Conservation (phyloP, 345 rosid genomes). For the Stellera chamaejasme region DNA sequence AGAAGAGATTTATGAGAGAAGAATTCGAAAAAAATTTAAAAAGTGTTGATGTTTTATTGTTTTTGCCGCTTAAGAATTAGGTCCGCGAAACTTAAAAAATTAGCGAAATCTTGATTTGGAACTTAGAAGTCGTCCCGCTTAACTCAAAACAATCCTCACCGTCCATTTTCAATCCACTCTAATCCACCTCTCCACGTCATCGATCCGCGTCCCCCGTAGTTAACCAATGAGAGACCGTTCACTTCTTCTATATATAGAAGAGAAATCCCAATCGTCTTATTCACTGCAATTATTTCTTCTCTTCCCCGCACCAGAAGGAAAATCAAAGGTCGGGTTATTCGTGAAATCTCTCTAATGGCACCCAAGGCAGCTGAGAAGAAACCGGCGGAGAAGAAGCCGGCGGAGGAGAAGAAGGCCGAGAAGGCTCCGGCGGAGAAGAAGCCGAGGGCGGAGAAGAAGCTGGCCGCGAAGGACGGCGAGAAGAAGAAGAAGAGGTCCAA, state of each 20-base stretch:
- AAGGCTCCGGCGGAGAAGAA: constrained; percentile 32
- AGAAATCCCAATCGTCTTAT: neutral
- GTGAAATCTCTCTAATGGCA: constrained; percentile 15
- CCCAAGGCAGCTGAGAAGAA: constrained; percentile 36
- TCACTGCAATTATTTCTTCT: neutral
- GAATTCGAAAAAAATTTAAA: too few species aligned
- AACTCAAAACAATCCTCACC: constrained; percentile 15
- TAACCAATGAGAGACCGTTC: constrained; percentile 13
- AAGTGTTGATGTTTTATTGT: too few species aligned
- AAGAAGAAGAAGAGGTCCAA: constrained; percentile 29
- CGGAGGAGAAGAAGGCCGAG: constrained; percentile 17
- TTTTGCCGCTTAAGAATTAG: too few species aligned
- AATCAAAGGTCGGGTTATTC: too few species aligned
- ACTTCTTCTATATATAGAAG: constrained; percentile 5
- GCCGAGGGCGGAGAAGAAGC: constrained; percentile 27
- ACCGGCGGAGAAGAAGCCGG: constrained; percentile 22
- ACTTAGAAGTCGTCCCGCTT: too few species aligned
- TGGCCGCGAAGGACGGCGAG: constrained; percentile 22
- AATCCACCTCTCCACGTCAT: constrained; percentile 20
- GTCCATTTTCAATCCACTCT: constrained; percentile 4
- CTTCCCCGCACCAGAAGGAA: neutral
- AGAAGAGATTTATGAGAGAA: too few species aligned
- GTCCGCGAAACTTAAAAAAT: too few species aligned
- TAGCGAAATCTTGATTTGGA: too few species aligned
- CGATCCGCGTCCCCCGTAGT: constrained; percentile 11